These are phyloP conservation scores for Tylopilus rubrobrunneus DNA, from an alignment of 768 basidiomycete genomes.

Conservation along the genomic window DNA sequence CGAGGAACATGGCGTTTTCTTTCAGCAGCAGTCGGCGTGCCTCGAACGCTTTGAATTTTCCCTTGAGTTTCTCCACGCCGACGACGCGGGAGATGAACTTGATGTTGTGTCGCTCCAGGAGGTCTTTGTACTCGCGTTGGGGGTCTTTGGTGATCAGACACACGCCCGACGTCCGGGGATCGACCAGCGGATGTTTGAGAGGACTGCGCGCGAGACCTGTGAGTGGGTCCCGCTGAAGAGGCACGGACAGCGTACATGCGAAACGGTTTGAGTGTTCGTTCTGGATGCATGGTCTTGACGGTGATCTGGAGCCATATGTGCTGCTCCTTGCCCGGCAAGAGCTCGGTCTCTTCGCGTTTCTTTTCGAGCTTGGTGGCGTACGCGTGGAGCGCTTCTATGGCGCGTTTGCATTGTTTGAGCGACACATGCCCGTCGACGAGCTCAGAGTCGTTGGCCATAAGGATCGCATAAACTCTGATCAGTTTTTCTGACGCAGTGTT, in stretches of 20 bases:
- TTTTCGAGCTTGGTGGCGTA: constrained; percentile 64
- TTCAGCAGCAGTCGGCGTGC: constrained; percentile 78
- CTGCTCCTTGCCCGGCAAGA: constrained; percentile 76
- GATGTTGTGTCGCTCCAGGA: constrained; percentile 72
- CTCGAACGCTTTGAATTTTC: constrained; percentile 85
- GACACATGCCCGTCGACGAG: constrained; percentile 59
- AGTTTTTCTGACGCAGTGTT: constrained; percentile 1
- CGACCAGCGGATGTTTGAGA: constrained; percentile 76
- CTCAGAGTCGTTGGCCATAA: no score
- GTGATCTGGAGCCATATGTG: constrained; percentile 86
- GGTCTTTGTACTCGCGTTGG: constrained; percentile 93
- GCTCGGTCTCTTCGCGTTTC: constrained; percentile 67
- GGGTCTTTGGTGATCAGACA: constrained; percentile 96
- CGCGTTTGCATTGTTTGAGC: constrained; percentile 66
- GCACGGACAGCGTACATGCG: constrained; percentile 61
- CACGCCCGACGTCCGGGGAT: constrained; percentile 74
- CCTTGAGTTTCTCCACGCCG: constrained; percentile 87
- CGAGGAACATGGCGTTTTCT: constrained; percentile 90
- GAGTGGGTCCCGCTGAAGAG: neutral
- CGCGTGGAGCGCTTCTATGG: constrained; percentile 72
- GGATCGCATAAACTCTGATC: constrained; percentile 21
- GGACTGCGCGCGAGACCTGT: constrained; percentile 37
- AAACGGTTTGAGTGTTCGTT: constrained; percentile 73
- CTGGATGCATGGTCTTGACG: constrained; percentile 76
- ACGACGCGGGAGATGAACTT: constrained; percentile 91